Percentiles rank a stretch among this genome's conserved stretches.
phyloP scores from a whole-genome alignment of 306 rosid genomes.

The Canavalia ensiformis region DNA sequence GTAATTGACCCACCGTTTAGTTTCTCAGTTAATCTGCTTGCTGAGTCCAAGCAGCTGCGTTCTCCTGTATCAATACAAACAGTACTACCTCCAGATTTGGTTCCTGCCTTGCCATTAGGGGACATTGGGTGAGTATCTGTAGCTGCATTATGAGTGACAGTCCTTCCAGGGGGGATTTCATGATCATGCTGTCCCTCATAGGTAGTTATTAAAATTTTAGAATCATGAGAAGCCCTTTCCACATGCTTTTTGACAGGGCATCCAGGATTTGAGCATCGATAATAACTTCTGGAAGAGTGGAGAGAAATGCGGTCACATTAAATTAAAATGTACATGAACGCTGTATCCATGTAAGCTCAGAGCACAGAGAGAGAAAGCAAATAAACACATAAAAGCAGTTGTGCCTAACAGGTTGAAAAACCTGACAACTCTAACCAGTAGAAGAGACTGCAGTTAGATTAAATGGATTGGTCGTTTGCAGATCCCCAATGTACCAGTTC shows the following conservation, averaged over 20 bases:
- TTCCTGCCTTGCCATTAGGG: constrained; percentile 44
- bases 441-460: constrained; percentile 20
- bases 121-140: constrained; percentile 47
- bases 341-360: constrained; percentile 7
- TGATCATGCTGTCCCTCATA: constrained; percentile 92
- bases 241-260: constrained; percentile 92
- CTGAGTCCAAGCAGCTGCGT: constrained; percentile 43
- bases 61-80: constrained; percentile 42
- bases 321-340: constrained; percentile 36
- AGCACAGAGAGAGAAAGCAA: not conserved
- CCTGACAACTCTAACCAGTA: not conserved
- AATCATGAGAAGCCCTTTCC: constrained; percentile 82
- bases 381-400: constrained; percentile 27
- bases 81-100: constrained; percentile 48
- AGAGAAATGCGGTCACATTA: constrained; percentile 41
- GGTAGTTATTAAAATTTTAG: constrained; percentile 74
- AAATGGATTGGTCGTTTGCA: constrained; percentile 14
- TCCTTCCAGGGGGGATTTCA: constrained; percentile 64
- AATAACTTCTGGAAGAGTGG: constrained; percentile 78
- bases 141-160: constrained; percentile 57
- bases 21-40: constrained; percentile 45
- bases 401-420: constrained; percentile 8
- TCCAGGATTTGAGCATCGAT: constrained; percentile 88
- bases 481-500: constrained; percentile 18
- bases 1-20: constrained; percentile 46